Base-by-base conservation (phyloP, 2,329 filamentous ascomycete genomes). In the Rhinocladiella mackenziei region DNA sequence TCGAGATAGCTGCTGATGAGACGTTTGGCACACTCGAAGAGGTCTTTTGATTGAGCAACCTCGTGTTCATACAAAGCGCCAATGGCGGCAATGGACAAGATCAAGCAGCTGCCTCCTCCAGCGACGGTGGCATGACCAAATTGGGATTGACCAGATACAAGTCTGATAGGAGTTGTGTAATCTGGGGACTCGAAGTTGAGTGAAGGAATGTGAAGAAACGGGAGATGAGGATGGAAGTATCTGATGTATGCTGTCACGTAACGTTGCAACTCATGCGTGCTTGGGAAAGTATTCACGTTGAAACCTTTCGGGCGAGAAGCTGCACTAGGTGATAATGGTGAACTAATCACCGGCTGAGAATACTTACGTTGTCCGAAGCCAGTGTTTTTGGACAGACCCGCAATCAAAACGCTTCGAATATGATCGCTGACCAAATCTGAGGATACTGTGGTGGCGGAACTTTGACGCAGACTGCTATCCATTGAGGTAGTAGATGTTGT, bases 1-100 rank as follows among this genome's bases (percentile, higher is more conserved):
- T 97, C 91, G 23, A 98, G 77, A 62, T 95, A 95, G 50, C 89
- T 74, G 53, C 91, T 83, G 45, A 97, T 94, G 83, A 95, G 88
- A 68, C 89, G 94, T 72, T 96, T 96, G 36, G 89, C 86, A 61
- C 89, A 84, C 56, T 94, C 87, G 59, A 96, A 96, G 5, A 98
- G 68, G 34, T 94, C 85, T 62, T 84, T 85, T 17, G 89, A 94
- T 43, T 84, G 78, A 19, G 75, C 74, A 46, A 83, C 80, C 48
- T 97, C 89, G 60, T 83, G 80, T 67, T 96, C 91, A 66, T 95
- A 96, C 28, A 96, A 72, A 25, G 86, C 84, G 15, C 86, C 86
- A 55, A 84, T 82, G n/a, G 88, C 86, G 34, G 87, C 86, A 83
- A 94, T 92, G 3, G 86, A 89, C 22, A 94, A 74, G 48, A 92